Evolutionary conservation across 116 monocot species (phyloP).

Genomic region (Posidonia oceanica): DNA sequence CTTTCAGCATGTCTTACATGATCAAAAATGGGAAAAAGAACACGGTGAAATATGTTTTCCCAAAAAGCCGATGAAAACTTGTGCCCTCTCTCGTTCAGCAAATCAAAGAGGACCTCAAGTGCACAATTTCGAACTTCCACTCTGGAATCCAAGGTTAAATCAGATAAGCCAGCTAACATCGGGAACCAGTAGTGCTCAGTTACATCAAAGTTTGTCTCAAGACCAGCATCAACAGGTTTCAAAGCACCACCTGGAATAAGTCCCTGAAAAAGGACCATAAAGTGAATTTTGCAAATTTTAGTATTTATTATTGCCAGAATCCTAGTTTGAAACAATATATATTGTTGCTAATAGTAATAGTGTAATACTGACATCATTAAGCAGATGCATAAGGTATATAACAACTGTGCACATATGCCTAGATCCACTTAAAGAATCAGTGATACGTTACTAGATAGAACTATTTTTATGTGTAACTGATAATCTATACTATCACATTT

Average conservation of each 20-base stretch:
- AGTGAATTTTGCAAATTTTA: not conserved
- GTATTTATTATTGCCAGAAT: not conserved
- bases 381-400: too few species aligned
- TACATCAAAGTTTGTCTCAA: constrained; percentile 60
- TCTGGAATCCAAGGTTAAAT: constrained; percentile 82
- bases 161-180: constrained; percentile 94
- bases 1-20: constrained; percentile 88
- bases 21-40: constrained; percentile 98
- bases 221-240: constrained; percentile 57
- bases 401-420: too few species aligned
- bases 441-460: too few species aligned
- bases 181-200: constrained; percentile 99
- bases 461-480: too few species aligned
- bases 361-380: too few species aligned
- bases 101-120: constrained; percentile 94
- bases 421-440: too few species aligned
- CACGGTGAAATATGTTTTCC: constrained; percentile 92
- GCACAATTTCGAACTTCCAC: constrained; percentile 88
- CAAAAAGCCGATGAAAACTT: constrained; percentile 93
- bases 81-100: constrained; percentile 92
- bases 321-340: too few species aligned
- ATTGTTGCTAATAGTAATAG: too few species aligned
- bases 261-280: constrained; percentile 32
- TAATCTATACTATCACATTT: too few species aligned
- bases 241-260: constrained; percentile 85